phyloP scores from a whole-genome alignment of 305 asterid genomes.

The Fraxinus dipetala region DNA sequence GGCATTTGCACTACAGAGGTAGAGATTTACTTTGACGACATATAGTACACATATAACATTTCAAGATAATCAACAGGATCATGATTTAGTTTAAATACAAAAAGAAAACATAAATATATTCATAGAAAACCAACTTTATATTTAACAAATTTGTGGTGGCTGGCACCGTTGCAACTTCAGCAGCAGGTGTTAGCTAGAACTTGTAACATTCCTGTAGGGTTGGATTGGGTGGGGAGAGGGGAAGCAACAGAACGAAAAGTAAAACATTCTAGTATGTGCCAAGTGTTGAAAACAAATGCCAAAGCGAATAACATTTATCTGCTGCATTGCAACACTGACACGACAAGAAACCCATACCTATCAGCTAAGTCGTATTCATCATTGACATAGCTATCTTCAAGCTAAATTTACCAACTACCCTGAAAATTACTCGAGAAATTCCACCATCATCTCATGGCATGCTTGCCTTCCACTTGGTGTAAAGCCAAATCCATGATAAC shows the following conservation, averaged over 20 bases:
- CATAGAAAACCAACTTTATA: not conserved
- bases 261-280: not conserved
- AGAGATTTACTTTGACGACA: not conserved
- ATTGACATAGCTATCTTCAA: not conserved
- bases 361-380: not conserved
- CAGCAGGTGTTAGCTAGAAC: not conserved
- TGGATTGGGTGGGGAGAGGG: not conserved
- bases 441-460: slow-evolving; percentile 5
- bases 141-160: slow-evolving; percentile 11
- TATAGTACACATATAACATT: not conserved
- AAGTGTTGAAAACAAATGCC: slow-evolving; percentile 1
- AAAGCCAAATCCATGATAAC: not conserved
- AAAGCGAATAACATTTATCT: not conserved
- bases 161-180: not conserved
- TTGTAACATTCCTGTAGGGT: not conserved
- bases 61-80: not conserved
- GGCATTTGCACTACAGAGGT: not conserved
- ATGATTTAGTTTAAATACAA: not conserved
- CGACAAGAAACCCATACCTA: not conserved
- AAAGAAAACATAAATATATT: not conserved
- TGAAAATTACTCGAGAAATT: not conserved
- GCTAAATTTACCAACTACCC: not conserved
- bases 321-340: not conserved
- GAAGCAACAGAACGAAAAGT: not conserved
- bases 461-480: slow-evolving; percentile 4